phyloP scores from a whole-genome alignment of 2,329 filamentous ascomycete genomes.

The Amauroascus verrucosus region DNA sequence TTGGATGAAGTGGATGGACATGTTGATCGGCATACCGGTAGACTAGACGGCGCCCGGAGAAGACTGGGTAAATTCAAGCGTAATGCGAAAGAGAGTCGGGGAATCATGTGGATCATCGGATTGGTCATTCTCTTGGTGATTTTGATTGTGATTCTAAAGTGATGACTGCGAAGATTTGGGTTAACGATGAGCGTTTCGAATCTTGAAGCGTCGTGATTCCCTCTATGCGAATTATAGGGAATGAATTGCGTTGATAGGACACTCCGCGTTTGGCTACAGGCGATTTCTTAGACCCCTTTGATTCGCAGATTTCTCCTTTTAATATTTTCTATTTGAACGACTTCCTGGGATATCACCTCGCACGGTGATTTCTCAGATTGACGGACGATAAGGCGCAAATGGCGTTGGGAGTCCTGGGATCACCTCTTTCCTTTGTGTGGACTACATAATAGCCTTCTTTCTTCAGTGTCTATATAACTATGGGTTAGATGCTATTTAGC shows the following conservation, averaged over 20 bases:
- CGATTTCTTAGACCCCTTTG: no score
- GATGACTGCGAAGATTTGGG: slow-evolving; percentile 16
- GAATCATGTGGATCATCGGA: slow-evolving; percentile 69
- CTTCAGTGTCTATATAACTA: no score
- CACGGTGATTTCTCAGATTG: no score
- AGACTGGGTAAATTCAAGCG: slow-evolving; percentile 61
- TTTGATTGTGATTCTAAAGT: slow-evolving; percentile 74
- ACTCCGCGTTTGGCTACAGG: not conserved
- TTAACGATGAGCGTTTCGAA: not conserved
- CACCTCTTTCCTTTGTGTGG: no score
- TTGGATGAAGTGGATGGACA: slow-evolving; percentile 79
- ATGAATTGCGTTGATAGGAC: not conserved
- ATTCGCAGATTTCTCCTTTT: not conserved
- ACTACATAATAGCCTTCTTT: no score
- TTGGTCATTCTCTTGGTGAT: slow-evolving; percentile 74
- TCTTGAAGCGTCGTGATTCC: not conserved
- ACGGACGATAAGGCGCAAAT: no score
- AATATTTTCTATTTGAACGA: not conserved
- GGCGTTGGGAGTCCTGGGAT: no score
- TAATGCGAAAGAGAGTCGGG: slow-evolving; percentile 74
- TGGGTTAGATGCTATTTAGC: not conserved
- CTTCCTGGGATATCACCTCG: no score
- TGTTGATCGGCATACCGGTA: slow-evolving; percentile 68
- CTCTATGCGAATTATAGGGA: no score
- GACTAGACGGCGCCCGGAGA: slow-evolving; percentile 63